Conservation (phyloP, 1,284 basidiomycete genomes). For the Cryptococcus sp. region DNA sequence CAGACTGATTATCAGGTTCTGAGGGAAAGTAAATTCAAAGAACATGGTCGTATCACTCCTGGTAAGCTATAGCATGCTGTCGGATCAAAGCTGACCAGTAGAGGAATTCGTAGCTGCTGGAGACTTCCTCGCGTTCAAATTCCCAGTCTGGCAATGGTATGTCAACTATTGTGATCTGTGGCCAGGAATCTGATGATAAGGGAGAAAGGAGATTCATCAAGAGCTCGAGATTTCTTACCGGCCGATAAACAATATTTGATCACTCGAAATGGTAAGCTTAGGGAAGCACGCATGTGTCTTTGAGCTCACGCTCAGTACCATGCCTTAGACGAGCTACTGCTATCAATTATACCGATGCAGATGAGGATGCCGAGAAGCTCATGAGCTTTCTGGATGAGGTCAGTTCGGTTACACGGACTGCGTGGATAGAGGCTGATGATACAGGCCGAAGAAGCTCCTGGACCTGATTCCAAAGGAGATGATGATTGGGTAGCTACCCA, state of each 20-base stretch:
- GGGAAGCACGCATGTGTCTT: neutral
- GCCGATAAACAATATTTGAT: conserved; percentile 94
- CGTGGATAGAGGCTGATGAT: neutral
- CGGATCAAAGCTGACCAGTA: conserved; percentile 39
- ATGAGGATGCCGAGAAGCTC: conserved; percentile 88
- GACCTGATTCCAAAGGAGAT: conserved; percentile 40
- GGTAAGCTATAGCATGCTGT: conserved; percentile 54
- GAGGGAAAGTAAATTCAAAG: conserved; percentile 97
- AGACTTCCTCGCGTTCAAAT: conserved; percentile 92
- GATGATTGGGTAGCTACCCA: conserved; percentile 53
- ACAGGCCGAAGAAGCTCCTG: conserved; percentile 43
- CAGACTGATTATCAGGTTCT: conserved; percentile 61
- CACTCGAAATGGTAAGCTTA: conserved; percentile 62
- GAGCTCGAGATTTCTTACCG: conserved; percentile 86
- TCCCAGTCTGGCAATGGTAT: conserved; percentile 90
- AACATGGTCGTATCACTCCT: conserved; percentile 92
- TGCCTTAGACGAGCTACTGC: conserved; percentile 86
- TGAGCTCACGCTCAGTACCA: conserved; percentile 57
- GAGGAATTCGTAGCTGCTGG: conserved; percentile 96
- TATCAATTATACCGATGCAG: conserved; percentile 87
- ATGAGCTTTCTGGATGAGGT: conserved; percentile 54
- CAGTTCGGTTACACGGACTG: conserved; percentile 2
- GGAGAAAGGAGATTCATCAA: conserved; percentile 82
- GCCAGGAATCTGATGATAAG: conserved; percentile 48
- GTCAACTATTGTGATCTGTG: conserved; percentile 29